These are phyloP conservation scores for Zanthoxylum bungeanum DNA, from an alignment of 345 rosid genomes.

Conservation along the genomic window DNA sequence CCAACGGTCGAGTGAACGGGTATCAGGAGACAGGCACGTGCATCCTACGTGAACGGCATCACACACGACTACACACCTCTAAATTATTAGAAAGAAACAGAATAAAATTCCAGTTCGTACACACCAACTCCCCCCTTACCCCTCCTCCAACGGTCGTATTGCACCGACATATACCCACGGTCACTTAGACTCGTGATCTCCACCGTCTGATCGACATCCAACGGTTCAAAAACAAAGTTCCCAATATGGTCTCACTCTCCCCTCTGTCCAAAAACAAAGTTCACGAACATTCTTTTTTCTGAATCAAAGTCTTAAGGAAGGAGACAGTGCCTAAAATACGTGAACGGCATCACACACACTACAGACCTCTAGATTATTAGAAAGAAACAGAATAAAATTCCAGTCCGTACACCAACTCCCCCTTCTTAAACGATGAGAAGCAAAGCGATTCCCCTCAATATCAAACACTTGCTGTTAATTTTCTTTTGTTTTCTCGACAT, in stretches of 20 bases:
- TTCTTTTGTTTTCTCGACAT: constrained; percentile 14
- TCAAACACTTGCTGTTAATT: background rate
- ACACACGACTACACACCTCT: background rate
- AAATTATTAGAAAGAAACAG: no score
- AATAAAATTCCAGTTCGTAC: constrained; percentile 42
- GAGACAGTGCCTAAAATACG: constrained; percentile 32
- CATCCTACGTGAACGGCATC: constrained; percentile 31
- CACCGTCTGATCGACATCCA: constrained; percentile 63
- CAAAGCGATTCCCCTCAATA: background rate
- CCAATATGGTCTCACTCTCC: no score
- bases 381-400: constrained; percentile 16
- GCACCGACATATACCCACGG: constrained; percentile 90
- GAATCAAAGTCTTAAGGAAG: background rate
- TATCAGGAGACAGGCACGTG: constrained; percentile 51
- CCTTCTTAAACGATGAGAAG: background rate
- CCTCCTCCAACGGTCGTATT: constrained; percentile 87
- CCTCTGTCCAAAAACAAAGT: no score
- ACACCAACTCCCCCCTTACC: constrained; percentile 37
- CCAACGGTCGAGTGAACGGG: constrained; percentile 55
- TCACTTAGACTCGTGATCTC: constrained; percentile 39
- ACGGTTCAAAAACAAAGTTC: constrained; percentile 33
- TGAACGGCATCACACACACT: constrained; percentile 22
- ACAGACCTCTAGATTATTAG: background rate
- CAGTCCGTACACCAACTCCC: constrained; percentile 48
- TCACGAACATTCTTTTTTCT: constrained; percentile 31